phyloP scores from a whole-genome alignment of 2,329 filamentous ascomycete species.

The Hypoxylon sp. region DNA sequence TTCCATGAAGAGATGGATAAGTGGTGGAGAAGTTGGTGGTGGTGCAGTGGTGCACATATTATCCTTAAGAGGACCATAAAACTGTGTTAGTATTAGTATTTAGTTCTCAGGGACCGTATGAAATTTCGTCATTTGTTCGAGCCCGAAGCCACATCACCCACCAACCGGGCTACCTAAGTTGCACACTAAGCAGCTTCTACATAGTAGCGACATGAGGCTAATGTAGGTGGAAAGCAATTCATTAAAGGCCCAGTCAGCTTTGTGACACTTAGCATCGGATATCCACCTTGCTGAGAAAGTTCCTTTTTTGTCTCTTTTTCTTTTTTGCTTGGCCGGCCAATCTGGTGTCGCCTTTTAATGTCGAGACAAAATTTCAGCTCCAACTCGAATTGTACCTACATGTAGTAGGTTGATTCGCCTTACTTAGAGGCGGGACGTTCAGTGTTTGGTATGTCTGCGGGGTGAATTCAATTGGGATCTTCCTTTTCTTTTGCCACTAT shows the following conservation, averaged over 20 bases:
- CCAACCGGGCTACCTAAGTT: constrained; percentile 24
- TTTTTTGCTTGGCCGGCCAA: neutral
- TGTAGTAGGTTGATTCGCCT: constrained; percentile 15
- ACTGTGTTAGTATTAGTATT: constrained; percentile 15
- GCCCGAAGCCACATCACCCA: constrained; percentile 28
- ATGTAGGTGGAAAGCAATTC: constrained; percentile 15
- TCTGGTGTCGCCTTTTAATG: neutral
- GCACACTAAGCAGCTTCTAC: constrained; percentile 12
- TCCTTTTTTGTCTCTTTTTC: neutral
- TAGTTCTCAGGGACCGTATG: constrained; percentile 25
- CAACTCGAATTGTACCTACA: constrained; percentile 7
- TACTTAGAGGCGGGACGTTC: constrained; percentile 23
- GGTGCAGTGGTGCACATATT: constrained; percentile 1
- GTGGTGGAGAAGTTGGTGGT: too few relatives aligned
- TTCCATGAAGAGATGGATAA: neutral
- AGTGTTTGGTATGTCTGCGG: constrained; percentile 13
- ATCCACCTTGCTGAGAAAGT: neutral
- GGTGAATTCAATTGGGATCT: constrained; percentile 40
- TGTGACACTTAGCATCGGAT: constrained; percentile 25
- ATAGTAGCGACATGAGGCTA: constrained; percentile 25
- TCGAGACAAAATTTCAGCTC: constrained; percentile 13
- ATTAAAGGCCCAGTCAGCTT: constrained; percentile 16
- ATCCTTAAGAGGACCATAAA: constrained; percentile 9
- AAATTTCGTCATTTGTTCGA: constrained; percentile 41
- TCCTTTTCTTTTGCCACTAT: constrained; percentile 31